These are phyloP conservation scores for Trametes versicolor DNA, from an alignment of 1,284 basidiomycete genomes.

Conservation along the genomic window DNA sequence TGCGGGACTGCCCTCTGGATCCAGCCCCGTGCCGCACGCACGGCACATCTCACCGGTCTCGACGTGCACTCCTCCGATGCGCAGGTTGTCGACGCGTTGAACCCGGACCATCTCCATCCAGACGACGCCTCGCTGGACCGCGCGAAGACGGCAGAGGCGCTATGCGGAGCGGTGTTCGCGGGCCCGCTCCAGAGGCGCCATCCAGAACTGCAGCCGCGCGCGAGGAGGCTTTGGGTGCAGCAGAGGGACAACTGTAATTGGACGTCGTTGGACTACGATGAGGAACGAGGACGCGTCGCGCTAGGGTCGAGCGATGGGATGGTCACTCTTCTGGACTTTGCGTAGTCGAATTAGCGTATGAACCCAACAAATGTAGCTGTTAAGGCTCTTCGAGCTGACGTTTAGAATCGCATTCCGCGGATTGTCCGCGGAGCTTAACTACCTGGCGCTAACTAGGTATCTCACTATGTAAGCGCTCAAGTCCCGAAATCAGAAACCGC, in stretches of 20 bases:
- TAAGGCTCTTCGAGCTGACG: no score
- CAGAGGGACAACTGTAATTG: slow-evolving; percentile 50
- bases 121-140: slow-evolving; percentile 5
- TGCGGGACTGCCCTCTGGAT: slow-evolving; percentile 69
- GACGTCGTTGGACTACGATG: slow-evolving; percentile 68
- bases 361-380: no score
- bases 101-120: slow-evolving; percentile 20
- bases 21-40: slow-evolving; percentile 52
- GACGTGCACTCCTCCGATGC: slow-evolving; percentile 43
- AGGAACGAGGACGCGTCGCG: slow-evolving; percentile 59
- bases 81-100: slow-evolving; percentile 27
- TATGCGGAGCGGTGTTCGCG: slow-evolving; percentile 59
- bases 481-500: no score
- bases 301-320: slow-evolving; percentile 59
- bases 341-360: not conserved
- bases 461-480: no score
- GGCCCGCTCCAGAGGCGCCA: slow-evolving; percentile 47
- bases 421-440: no score
- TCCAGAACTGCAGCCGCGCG: slow-evolving; percentile 30
- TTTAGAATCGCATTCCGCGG: no score
- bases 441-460: no score
- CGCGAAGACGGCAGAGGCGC: slow-evolving; percentile 43
- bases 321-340: slow-evolving; percentile 53
- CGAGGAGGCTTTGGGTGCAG: slow-evolving; percentile 42
- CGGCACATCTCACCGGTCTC: slow-evolving; percentile 37